Conservation (phyloP, 148 eudicot species). For the Chenopodium berlandieri region DNA sequence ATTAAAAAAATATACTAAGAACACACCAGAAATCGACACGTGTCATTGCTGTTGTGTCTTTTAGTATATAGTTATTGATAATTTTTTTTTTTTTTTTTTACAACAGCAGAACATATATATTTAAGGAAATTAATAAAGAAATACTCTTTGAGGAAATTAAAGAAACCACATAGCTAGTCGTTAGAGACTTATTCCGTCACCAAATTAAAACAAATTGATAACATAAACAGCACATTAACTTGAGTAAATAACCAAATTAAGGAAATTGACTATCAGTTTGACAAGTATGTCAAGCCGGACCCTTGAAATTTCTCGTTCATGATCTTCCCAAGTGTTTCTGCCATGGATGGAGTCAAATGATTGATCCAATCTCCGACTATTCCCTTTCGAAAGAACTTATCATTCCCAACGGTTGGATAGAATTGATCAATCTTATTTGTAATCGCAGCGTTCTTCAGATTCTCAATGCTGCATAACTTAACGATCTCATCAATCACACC, state of each 20-base stretch:
- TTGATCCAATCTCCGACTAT: conserved; percentile 26
- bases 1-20: no score
- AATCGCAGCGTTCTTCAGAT: neutral
- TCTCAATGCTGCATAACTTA: conserved; percentile 4
- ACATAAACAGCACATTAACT: no score
- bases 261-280: neutral
- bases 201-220: no score
- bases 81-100: no score
- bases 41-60: no score
- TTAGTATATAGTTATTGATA: no score
- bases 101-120: no score
- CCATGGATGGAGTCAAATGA: conserved; percentile 30
- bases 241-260: neutral
- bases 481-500: conserved; percentile 8
- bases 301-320: conserved; percentile 45
- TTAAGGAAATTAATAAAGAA: no score
- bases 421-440: conserved; percentile 7
- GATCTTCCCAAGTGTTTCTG: conserved; percentile 27
- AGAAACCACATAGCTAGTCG: no score
- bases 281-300: conserved; percentile 26
- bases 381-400: conserved; percentile 41
- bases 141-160: no score
- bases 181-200: no score
- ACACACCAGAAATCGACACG: no score
- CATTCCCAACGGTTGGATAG: conserved; percentile 24